Evolutionary conservation across 306 rosid species (phyloP).

Genomic region (barrel medic (Medicago truncatula)): MtrunA17r5.0-ANR NC_053044.1:36110001-36110500

Average conservation of each 20-base stretch:
- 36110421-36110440: slow-evolving; percentile 22
- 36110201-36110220: slow-evolving; percentile 60
- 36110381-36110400: too few relatives aligned
- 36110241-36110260: slow-evolving; percentile 62
- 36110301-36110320: slow-evolving; percentile 71
- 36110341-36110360: too few relatives aligned
- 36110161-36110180: slow-evolving; percentile 70
- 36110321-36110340: slow-evolving; percentile 22
- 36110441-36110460: slow-evolving; percentile 68
- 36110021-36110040: background rate
- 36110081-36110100: too few relatives aligned
- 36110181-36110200: slow-evolving; percentile 60
- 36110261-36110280: slow-evolving; percentile 67
- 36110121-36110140: background rate
- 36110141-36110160: slow-evolving; percentile 42
- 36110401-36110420: too few relatives aligned
- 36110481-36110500: slow-evolving; percentile 60
- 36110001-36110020: background rate
- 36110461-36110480: slow-evolving; percentile 71
- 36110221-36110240: slow-evolving; percentile 61
- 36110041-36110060: background rate
- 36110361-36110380: too few relatives aligned
- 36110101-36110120: background rate
- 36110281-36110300: slow-evolving; percentile 76
- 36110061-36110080: too few relatives aligned